Percentiles rank a stretch among this genome's conserved stretches.
These are phyloP conservation scores for Gynochthodes officinalis DNA, from an alignment of 257 asterid species.

Conservation along the genomic window DNA sequence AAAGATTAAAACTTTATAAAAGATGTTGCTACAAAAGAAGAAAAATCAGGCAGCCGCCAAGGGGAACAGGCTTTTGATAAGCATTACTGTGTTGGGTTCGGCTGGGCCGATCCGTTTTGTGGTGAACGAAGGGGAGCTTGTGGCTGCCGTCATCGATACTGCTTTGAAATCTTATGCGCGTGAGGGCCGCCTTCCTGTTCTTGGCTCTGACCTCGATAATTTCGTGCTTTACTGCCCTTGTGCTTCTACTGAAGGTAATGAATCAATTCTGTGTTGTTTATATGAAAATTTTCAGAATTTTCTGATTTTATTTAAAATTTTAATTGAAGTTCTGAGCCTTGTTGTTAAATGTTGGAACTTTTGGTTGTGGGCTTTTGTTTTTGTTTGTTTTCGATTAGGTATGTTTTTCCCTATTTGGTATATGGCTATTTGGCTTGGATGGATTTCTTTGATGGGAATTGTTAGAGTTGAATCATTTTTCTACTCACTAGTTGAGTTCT, in stretches of 20 bases:
- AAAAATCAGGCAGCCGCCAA: constrained; percentile 54
- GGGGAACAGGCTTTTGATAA: constrained; percentile 66
- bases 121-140: constrained; percentile 70
- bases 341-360: too few species aligned
- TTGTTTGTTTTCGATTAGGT: neutral
- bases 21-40: constrained; percentile 82
- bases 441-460: neutral
- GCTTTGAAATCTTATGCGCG: constrained; percentile 81
- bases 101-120: constrained; percentile 94
- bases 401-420: neutral
- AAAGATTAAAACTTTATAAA: constrained; percentile 15
- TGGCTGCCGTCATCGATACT: constrained; percentile 68
- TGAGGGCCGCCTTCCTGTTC: constrained; percentile 85
- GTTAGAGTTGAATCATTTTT: neutral
- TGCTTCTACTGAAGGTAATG: constrained; percentile 67
- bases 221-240: constrained; percentile 75
- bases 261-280: neutral
- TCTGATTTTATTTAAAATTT: too few species aligned
- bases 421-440: neutral
- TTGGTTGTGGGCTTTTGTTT: too few species aligned
- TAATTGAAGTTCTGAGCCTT: neutral
- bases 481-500: neutral
- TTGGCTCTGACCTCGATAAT: constrained; percentile 61
- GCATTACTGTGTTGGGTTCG: constrained; percentile 76
- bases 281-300: neutral